These are phyloP conservation scores for Candida palmyrensis DNA, from an alignment of 805 yeast species.

Conservation along the genomic window DNA sequence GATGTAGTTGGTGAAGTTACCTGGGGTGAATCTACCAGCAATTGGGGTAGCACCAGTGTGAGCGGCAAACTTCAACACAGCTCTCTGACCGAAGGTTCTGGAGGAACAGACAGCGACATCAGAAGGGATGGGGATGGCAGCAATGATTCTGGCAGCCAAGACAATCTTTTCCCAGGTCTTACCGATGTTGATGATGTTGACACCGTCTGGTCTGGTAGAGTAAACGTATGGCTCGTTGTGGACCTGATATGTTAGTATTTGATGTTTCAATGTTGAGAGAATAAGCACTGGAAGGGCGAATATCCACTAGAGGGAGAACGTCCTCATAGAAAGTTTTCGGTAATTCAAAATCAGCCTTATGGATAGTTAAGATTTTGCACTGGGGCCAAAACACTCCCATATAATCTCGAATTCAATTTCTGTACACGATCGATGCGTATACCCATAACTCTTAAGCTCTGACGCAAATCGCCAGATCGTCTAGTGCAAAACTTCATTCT, in stretches of 20 bases:
- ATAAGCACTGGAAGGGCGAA: too few relatives aligned
- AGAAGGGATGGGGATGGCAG: constrained; percentile 97
- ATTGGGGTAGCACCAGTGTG: constrained; percentile 99
- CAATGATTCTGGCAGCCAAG: constrained; percentile 98
- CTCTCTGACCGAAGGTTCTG: constrained; percentile 99
- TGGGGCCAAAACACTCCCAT: too few relatives aligned
- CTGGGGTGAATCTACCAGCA: constrained; percentile 99
- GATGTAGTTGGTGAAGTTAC: constrained; percentile 99
- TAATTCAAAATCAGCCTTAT: too few relatives aligned
- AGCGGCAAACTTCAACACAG: constrained; percentile 98
- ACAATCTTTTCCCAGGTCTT: constrained; percentile 99
- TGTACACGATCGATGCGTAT: too few relatives aligned
- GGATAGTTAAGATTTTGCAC: too few relatives aligned
- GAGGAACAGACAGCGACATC: constrained; percentile 99
- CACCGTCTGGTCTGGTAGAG: constrained; percentile 99
- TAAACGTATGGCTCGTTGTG: constrained; percentile 96
- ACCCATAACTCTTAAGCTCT: too few relatives aligned
- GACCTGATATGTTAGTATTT: constrained; percentile 65
- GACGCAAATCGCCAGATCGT: too few relatives aligned
- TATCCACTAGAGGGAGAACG: too few relatives aligned
- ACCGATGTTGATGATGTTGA: constrained; percentile 95
- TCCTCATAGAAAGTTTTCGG: too few relatives aligned
- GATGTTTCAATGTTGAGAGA: too few relatives aligned
- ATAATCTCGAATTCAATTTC: too few relatives aligned
- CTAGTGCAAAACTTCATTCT: neutral